Evolutionary conservation across 164 flowering plant genomes (phyloP), one percentile per base, ranked within the genome.

Genomic region (Stephania japonica): DNA sequence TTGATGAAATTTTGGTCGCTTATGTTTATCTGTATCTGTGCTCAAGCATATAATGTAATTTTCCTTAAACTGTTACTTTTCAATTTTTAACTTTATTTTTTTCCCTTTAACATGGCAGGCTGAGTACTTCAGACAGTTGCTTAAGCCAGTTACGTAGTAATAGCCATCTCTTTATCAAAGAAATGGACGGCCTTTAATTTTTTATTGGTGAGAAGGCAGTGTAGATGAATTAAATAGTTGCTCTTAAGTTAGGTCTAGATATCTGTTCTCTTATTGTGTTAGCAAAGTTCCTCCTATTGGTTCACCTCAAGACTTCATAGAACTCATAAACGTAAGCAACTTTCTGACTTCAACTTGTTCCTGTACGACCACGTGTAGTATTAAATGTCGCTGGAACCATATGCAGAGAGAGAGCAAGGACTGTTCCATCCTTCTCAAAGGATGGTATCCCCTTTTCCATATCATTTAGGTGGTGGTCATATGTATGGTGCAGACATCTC

Each of bases 81-180:
- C 21, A n/a, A 19, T 19, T n/a, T 7, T 59, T 24, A 59, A 19
- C 7, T 19, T 59, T 59, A 41, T 65, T 21, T 64, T 12, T 68
- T 0, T 68, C 43, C 41, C 68, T 71, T 79, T 76, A n/a, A 38
- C 56, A 23, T 74, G 73, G 71, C 89, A 87, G 92, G 91, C 91
- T 67, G 92, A 90, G 77, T 90, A 90, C 70, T 90, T 90, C 84
- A 91, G 92, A 69, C 94, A 87, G 81, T 81, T 90, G 86, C 94
- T 90, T 67, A 90, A 90, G 82, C 94, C 91, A 82, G 91, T 90
- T 42, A 90, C 91, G 92, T 89, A 90, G 91, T 80, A 41, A 43
- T 75, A 61, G 69, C 74, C 12, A 73, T 44, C 53, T 41, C 61
- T 25, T 68, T 42, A 25, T 38, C 65, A 73, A 77, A 81, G 77